Evolutionary conservation across 1,139 yeast species (phyloP), one percentile per base, ranked within the genome.

Genomic region (Debaryomyces robertsiae): DNA sequence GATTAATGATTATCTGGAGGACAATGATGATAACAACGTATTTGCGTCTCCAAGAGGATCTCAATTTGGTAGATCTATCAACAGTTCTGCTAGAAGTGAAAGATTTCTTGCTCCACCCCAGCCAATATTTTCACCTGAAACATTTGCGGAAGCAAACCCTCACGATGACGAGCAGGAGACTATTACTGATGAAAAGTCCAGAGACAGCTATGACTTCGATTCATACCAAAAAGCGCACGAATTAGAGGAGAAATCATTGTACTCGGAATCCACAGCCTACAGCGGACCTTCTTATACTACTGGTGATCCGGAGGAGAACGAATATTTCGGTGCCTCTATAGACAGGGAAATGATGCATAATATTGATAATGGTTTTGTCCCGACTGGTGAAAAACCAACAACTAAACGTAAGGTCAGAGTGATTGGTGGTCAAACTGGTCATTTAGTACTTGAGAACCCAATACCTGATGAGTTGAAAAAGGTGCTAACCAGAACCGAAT

Each of bases 381-480:
- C 77, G 13, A 62, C 54, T 25, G 46, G 64, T 44, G 69, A 65
- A 23, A 71, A 69, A 41, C 60, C 67, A 1, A 42, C 60, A 6
- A 62, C 72, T 14, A 67, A 59, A 43, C 57, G 77, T 18, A 83
- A 84, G 56, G 87, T 86, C 38, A 67, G 84, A 47, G 76, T 87
- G 34, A 84, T 70, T 2, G 77, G 73, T 11, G 74, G 75, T 6
- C 61, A 82, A 30, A 73, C 84, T 17, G 93, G 95, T 36, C 85
- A 88, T 50, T 77, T 93, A 57, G 90, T 90, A 5, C 73, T 93
- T 46, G 97, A 91, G 57, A 91, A 94, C 53, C 96, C 97, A 2
- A 84, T 93, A 35, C 98, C 98, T 2, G 82, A 88, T 15, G 93
- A 91, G 47, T 72, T 93, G 43, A 78, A 81, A 52, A 83, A 85